phyloP scores from a whole-genome alignment of 768 basidiomycete genomes.

The Lactarius deliciosus region DNA sequence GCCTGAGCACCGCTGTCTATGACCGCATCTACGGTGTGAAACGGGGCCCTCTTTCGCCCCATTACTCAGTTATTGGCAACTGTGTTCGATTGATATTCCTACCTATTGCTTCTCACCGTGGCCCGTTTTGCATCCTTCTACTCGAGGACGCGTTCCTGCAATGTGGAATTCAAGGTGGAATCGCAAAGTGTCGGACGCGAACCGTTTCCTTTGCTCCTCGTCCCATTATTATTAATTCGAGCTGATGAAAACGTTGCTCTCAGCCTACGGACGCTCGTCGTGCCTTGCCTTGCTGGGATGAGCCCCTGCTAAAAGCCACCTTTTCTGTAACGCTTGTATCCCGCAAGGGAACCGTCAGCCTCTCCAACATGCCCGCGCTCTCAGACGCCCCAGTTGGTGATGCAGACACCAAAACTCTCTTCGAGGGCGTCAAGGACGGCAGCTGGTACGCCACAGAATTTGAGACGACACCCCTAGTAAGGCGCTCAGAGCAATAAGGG shows the following conservation, averaged over 20 bases:
- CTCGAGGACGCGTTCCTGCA: not conserved
- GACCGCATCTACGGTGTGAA: not conserved
- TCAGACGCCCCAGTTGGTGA: conserved; percentile 49
- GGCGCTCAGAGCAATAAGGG: conserved; percentile 12
- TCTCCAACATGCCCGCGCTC: conserved; percentile 83
- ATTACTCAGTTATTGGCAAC: no score
- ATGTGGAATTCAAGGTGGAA: not conserved
- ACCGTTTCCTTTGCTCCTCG: not conserved
- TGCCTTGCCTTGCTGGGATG: conserved; percentile 91
- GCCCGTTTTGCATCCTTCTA: not conserved
- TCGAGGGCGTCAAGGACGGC: conserved; percentile 35
- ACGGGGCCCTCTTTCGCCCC: not conserved
- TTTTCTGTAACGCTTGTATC: conserved; percentile 78
- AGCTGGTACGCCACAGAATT: conserved; percentile 85
- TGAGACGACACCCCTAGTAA: conserved; percentile 69
- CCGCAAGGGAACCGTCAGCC: conserved; percentile 66
- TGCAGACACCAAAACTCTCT: conserved; percentile 24
- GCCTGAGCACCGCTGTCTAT: not conserved
- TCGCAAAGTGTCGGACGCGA: not conserved
- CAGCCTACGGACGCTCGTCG: conserved; percentile 86
- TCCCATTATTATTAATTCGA: not conserved
- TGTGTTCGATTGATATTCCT: not conserved
- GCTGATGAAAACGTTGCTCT: not conserved
- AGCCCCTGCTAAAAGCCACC: conserved; percentile 86
- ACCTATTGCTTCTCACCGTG: not conserved